Evolutionary conservation across 2,329 filamentous ascomycete species (phyloP).

Genomic region (Apiospora arundinis): DNA sequence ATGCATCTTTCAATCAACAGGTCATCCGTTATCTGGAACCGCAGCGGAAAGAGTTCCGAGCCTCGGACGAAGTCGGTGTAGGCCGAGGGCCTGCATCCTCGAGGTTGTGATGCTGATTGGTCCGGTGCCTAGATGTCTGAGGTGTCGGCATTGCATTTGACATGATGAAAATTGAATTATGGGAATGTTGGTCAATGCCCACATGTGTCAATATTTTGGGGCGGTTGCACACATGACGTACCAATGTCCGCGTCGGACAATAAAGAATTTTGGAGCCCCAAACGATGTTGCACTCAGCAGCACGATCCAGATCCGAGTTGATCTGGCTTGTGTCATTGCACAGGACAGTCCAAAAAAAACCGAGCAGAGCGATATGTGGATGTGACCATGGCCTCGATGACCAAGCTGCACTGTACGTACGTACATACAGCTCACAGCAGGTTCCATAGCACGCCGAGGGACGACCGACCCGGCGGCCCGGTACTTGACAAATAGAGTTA

Average conservation of each 20-base stretch:
- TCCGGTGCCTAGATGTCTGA: neutral
- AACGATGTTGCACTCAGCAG: neutral
- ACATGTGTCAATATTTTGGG: slow-evolving; percentile 1
- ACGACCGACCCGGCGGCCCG: slow-evolving; percentile 6
- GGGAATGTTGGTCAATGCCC: neutral
- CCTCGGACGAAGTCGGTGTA: slow-evolving; percentile 17
- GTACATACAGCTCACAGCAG: neutral
- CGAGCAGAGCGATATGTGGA: neutral
- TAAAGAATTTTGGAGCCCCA: neutral
- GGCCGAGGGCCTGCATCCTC: neutral
- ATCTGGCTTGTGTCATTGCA: neutral
- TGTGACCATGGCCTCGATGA: neutral
- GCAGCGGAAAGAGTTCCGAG: slow-evolving; percentile 5
- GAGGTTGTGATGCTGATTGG: neutral
- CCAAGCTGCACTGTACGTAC: neutral
- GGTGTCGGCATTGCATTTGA: neutral
- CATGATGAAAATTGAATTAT: neutral
- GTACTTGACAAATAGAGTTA: slow-evolving; percentile 3
- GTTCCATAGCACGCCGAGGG: neutral
- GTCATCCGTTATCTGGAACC: neutral
- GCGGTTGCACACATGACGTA: slow-evolving; percentile 11
- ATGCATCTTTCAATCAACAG: neutral
- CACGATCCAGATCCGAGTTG: slow-evolving; percentile 7
- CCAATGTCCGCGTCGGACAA: neutral
- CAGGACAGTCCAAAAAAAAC: neutral